Base-by-base conservation (phyloP, 2,329 filamentous ascomycete species). In the Alternaria angustiovoidea region DNA sequence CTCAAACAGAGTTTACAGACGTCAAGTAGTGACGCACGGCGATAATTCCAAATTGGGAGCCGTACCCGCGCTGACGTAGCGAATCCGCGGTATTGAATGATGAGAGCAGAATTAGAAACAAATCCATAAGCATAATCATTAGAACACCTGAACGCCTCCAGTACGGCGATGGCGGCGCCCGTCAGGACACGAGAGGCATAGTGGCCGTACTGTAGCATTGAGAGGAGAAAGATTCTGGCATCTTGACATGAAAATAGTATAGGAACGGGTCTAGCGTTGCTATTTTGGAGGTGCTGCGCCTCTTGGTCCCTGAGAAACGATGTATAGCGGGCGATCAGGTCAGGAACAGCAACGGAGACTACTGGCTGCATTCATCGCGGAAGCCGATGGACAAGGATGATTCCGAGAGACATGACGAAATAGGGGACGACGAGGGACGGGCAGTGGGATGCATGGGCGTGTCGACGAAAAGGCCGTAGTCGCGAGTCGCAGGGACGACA, bases 251-350 rank as follows among this genome's bases (percentile, higher is more conserved):
- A 61, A 64, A 63, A 65, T 53, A 28, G 65, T 61, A 49, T 66
- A 57, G 59, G 61, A 63, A 64, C 53, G 42, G 59, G 61, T 51
- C 24, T 72, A 70, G 70, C 62, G 73, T 66, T 75, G 64, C 75
- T 76, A 76, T 75, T 76, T 73, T 73, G 65, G 69, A 66, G 54
- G 3, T 60, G 70, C 75, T 76, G 72, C 72, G 75, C 75, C 64
- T 70, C 59, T 55, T 57, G 62, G 63, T 68, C 66, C 68, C 69
- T 69, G 69, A 53, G 43, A 69, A 67, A 41, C 53, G 20, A 43
- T 60, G 47, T 52, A 67, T 71, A 62, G 66, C 61, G 72, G 74
- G 72, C 64, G 74, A 76, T 76, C 71, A 70, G 68, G 66, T 72
- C 72, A 73, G 68, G 70, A 62, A 73, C 65, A 54, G 63, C 47